Base-by-base conservation (phyloP, 208 protist genomes). In the Leishmania lainsoni region DNA sequence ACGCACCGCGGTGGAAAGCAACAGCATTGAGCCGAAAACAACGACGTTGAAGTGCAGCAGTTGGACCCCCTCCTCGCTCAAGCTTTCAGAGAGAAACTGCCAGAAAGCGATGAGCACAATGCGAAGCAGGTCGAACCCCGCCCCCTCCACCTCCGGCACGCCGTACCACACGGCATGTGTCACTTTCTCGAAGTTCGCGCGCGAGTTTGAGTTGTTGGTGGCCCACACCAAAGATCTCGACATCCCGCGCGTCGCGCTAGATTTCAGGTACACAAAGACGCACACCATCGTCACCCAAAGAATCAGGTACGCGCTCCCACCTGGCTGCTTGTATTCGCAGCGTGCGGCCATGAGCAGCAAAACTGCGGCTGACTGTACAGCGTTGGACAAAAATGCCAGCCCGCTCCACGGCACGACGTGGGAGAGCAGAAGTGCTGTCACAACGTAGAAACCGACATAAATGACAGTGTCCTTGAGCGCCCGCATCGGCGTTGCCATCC, bases 281-380 rank as follows among this genome's bases (percentile, higher is more conserved):
- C 17, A 61, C 76, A 91, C 26, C 84, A 90, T 85, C 14, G 56
- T 58, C 22, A 91, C 20, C 83, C 84, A 92, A 3, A 93, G 49
- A 26, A 83, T 22, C 61, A 87, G 66, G 42, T 90, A 84, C 14
- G 83, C 83, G 8, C 76, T 72, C 48, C 81, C 76, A 20, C 85
- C 84, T 42, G 78, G 65, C 70, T 86, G 78, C 76, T 75, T 81
- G 72, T 84, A 39, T 59, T 85, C 83, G 54, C 81, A 91, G 45
- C 87, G 86, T 16, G 82, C 75, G 2, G 85, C 90, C 63, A 90
- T 87, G 75, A 89, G 83, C 26, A 88, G 20, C 29, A 91, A 56
- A 45, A 89, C 72, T 54, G 76, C 70, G 35, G 80, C 80, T 5
- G 85, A 85, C 69, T 85, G 76, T 63, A 91, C 68, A 45, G 79